A percentile compares a stretch with the other conserved stretches of the same genome.
Conservation (phyloP, 495 filamentous ascomycete species). For the Penicillium coprophilum region DNA sequence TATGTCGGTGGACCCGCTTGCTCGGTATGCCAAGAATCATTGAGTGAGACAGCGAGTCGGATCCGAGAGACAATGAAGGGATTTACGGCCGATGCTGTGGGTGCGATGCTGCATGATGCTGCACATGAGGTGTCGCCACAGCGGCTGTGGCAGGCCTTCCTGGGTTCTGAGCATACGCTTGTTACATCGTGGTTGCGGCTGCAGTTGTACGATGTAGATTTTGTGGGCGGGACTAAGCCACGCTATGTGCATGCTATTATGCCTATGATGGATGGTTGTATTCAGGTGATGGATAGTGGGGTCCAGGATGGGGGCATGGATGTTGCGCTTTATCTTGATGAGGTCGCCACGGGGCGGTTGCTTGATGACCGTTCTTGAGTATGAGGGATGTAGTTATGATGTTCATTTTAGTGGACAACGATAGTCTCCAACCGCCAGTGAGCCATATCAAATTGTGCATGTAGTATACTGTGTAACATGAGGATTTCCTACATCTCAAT, state of each 20-base stretch:
- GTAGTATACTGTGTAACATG: no score
- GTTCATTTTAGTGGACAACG: background rate
- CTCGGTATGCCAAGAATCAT: background rate
- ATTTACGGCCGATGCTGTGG: slow-evolving; percentile 21
- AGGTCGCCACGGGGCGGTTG: slow-evolving; percentile 30
- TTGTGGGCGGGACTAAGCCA: slow-evolving; percentile 18
- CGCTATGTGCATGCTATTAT: slow-evolving; percentile 29
- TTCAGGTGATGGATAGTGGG: slow-evolving; percentile 29
- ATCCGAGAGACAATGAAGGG: slow-evolving; percentile 30
- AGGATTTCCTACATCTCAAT: no score
- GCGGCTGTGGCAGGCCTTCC: slow-evolving; percentile 37
- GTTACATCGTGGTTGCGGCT: slow-evolving; percentile 33
- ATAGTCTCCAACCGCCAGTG: no score
- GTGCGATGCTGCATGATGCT: slow-evolving; percentile 28
- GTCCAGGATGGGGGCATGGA: slow-evolving; percentile 26
- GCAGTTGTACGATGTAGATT: slow-evolving; percentile 32
- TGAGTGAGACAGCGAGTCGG: slow-evolving; percentile 7
- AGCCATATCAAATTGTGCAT: no score
- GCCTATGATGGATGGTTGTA: slow-evolving; percentile 27
- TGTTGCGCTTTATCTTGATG: slow-evolving; percentile 26
- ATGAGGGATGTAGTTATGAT: background rate
- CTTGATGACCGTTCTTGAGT: slow-evolving; percentile 2
- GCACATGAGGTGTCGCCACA: slow-evolving; percentile 34
- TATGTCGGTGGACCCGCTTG: slow-evolving; percentile 27
- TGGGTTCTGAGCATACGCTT: slow-evolving; percentile 30